Evolutionary conservation across 306 rosid genomes (phyloP).

Genomic region (Pyrus communis): DNA sequence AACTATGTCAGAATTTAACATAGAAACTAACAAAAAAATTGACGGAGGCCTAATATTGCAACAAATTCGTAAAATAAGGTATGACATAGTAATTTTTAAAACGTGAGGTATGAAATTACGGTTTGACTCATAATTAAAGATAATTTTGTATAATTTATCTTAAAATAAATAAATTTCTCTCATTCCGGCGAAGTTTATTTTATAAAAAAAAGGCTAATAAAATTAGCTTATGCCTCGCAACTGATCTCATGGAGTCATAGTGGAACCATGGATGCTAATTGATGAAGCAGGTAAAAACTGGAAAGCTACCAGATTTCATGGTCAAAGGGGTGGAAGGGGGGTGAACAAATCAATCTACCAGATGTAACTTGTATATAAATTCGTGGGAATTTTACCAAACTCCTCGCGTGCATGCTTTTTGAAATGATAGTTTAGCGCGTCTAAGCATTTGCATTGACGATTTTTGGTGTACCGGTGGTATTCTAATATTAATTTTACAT

Average conservation of each 20-base stretch:
- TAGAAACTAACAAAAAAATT: no score
- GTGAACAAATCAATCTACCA: constrained; percentile 55
- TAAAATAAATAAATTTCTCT: no score
- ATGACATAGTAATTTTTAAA: no score
- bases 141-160: no score
- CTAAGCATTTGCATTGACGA: no score
- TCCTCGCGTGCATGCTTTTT: neutral
- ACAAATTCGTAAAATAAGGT: no score
- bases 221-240: no score
- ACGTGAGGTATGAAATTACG: accelerated
- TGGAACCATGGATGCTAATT: neutral
- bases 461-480: no score
- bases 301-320: neutral
- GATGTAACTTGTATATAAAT: constrained; percentile 10
- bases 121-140: no score
- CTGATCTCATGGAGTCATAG: neutral
- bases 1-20: accelerated
- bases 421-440: neutral
- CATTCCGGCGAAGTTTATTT: no score
- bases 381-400: constrained; percentile 24
- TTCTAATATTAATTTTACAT: no score
- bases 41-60: accelerated
- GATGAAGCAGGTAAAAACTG: neutral
- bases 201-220: no score
- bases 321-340: constrained; percentile 43